Percentiles rank a stretch among this genome's conserved stretches.
These are phyloP conservation scores for Epipyxis sp. DNA, from an alignment of 108 stramenopile genomes.

Conservation along the genomic window DNA sequence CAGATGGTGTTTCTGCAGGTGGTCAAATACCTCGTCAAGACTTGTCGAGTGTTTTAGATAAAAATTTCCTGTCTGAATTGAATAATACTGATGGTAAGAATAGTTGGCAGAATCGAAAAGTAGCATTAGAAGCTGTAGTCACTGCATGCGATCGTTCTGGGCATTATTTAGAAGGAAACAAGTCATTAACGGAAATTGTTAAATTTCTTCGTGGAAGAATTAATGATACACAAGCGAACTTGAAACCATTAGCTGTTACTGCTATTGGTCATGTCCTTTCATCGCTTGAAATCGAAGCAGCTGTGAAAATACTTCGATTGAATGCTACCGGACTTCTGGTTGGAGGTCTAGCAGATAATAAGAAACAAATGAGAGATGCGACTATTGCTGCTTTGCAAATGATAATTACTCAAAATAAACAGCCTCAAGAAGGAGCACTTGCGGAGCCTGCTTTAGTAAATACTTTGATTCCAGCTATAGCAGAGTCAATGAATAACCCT, in stretches of 20 bases:
- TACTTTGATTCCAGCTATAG: background rate
- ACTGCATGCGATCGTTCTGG: conserved; percentile 19
- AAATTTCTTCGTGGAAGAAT: background rate
- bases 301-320: background rate
- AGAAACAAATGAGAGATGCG: conserved; percentile 11
- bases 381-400: background rate
- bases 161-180: conserved; percentile 25
- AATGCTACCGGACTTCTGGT: background rate
- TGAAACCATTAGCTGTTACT: background rate
- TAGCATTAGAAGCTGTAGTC: background rate
- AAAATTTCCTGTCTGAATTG: conserved; percentile 1
- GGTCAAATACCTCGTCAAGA: conserved; percentile 20
- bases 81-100: conserved; percentile 13
- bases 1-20: background rate
- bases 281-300: background rate
- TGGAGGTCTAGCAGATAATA: conserved; percentile 13
- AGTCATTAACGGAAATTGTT: background rate
- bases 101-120: conserved; percentile 22
- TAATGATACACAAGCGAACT: conserved; percentile 18
- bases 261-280: background rate
- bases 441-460: background rate
- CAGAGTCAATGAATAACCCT: background rate
- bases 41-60: conserved; percentile 8
- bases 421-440: background rate
- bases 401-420: background rate